Evolutionary conservation across 139 green algal species (phyloP).

Genomic region (Tetraselmis striata): DNA sequence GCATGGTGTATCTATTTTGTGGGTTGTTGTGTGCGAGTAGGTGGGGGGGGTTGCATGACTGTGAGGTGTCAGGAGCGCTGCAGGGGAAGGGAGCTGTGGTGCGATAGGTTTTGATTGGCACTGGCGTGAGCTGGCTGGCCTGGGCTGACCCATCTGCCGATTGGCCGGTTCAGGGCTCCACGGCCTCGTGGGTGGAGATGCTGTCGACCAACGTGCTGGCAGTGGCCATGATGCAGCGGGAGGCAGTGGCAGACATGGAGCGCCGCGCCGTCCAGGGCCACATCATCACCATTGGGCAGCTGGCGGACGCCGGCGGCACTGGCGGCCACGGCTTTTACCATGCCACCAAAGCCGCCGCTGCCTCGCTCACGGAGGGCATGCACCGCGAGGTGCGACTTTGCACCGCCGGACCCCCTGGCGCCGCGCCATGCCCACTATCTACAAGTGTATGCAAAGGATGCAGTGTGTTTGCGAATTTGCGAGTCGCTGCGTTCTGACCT

Average conservation of each 20-base stretch:
- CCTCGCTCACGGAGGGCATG: slow-evolving; percentile 59
- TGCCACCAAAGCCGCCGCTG: slow-evolving; percentile 46
- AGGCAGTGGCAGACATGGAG: slow-evolving; percentile 67
- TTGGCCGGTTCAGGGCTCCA: slow-evolving; percentile 63
- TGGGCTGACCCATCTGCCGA: too few relatives aligned
- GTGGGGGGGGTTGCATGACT: too few relatives aligned
- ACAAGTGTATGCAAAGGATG: background rate
- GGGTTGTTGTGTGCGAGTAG: too few relatives aligned
- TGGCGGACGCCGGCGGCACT: slow-evolving; percentile 39
- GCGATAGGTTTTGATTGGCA: too few relatives aligned
- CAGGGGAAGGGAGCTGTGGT: too few relatives aligned
- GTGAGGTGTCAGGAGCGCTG: too few relatives aligned
- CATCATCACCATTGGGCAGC: slow-evolving; percentile 69
- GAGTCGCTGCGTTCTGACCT: background rate
- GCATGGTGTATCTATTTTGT: too few relatives aligned
- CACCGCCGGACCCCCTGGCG: too few relatives aligned
- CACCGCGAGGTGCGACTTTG: slow-evolving; percentile 45
- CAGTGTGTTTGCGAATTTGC: background rate
- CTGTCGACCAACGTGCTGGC: slow-evolving; percentile 73
- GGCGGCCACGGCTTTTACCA: slow-evolving; percentile 27
- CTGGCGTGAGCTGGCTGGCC: too few relatives aligned
- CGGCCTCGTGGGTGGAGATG: slow-evolving; percentile 60
- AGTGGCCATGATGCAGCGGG: slow-evolving; percentile 57
- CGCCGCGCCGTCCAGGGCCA: slow-evolving; percentile 50
- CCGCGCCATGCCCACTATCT: too few relatives aligned